These are phyloP conservation scores for Penicillium corylophilum DNA, from an alignment of 2,329 filamentous ascomycete genomes.

Conservation along the genomic window DNA sequence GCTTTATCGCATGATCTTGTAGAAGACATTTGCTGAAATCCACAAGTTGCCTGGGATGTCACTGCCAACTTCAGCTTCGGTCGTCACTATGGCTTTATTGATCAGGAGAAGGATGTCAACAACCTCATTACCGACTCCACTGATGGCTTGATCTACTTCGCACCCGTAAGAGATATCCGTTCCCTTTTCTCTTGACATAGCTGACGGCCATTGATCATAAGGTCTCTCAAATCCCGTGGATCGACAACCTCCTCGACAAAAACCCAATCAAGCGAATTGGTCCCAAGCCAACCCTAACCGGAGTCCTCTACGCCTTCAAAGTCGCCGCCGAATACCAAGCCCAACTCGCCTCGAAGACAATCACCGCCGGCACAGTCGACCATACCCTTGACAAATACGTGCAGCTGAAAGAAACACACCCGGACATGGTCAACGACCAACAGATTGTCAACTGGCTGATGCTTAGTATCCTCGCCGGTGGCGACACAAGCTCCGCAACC, in stretches of 20 bases:
- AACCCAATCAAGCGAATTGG: constrained; percentile 30
- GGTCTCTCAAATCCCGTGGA: constrained; percentile 25
- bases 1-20: not conserved
- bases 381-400: constrained; percentile 47
- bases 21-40: not conserved
- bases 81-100: constrained; percentile 26
- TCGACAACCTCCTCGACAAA: constrained; percentile 31
- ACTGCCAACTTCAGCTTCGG: constrained; percentile 24
- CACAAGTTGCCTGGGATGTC: constrained; percentile 24
- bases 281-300: constrained; percentile 21
- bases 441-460: constrained; percentile 40
- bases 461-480: constrained; percentile 38
- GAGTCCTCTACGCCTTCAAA: constrained; percentile 21
- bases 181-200: not conserved
- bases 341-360: constrained; percentile 11
- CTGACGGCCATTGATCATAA: no score
- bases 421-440: constrained; percentile 38
- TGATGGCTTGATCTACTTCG: constrained; percentile 26
- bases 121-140: constrained; percentile 24
- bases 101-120: constrained; percentile 28
- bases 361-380: constrained; percentile 8
- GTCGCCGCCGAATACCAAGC: constrained; percentile 21
- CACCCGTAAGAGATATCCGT: constrained; percentile 9
- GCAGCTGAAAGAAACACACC: constrained; percentile 36
- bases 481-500: constrained; percentile 40